A percentile compares a stretch with the other conserved stretches of the same genome.
These are phyloP conservation scores for Rasamsonia emersonii DNA, from an alignment of 2,329 filamentous ascomycete species.

Conservation along the genomic window DNA sequence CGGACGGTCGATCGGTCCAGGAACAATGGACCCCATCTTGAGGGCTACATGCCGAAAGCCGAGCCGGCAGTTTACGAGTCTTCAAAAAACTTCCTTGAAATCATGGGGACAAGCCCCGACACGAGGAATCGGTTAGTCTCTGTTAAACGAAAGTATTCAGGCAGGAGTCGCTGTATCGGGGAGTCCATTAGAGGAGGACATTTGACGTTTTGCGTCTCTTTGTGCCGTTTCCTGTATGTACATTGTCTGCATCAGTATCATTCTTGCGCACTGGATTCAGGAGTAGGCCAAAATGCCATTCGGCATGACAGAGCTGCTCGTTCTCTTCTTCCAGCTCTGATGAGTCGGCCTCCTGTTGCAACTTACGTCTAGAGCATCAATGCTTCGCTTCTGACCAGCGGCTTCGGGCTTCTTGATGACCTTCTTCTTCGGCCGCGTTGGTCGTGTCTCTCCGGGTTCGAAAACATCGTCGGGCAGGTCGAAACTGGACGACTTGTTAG, in stretches of 20 bases:
- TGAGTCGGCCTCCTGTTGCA: conserved; percentile 16
- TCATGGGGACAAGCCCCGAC: conserved; percentile 24
- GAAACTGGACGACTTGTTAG: conserved; percentile 51
- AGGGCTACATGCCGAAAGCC: conserved; percentile 7
- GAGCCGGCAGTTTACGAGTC: neutral
- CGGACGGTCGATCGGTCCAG: conserved; percentile 6
- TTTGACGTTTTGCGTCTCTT: conserved; percentile 25
- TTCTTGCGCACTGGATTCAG: conserved; percentile 10
- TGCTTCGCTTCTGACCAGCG: conserved; percentile 29
- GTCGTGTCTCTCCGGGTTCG: conserved; percentile 63
- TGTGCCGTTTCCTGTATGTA: conserved; percentile 19
- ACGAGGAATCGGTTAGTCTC: conserved; percentile 9
- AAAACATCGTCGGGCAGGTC: conserved; percentile 89
- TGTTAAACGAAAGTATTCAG: conserved; percentile 13
- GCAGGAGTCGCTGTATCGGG: conserved; percentile 23
- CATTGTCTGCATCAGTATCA: conserved; percentile 24
- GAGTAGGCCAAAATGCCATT: conserved; percentile 13
- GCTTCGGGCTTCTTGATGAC: conserved; percentile 29
- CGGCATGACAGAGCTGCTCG: conserved; percentile 11
- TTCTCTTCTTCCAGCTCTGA: conserved; percentile 16
- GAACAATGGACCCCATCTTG: conserved; percentile 1
- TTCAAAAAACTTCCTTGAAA: conserved; percentile 4
- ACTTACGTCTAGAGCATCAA: conserved; percentile 38
- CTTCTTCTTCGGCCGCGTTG: conserved; percentile 50
- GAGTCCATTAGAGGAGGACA: conserved; percentile 21